These are phyloP conservation scores for Dothiorella sarmentorum DNA, from an alignment of 2,329 filamentous ascomycete species.

Conservation along the genomic window DNA sequence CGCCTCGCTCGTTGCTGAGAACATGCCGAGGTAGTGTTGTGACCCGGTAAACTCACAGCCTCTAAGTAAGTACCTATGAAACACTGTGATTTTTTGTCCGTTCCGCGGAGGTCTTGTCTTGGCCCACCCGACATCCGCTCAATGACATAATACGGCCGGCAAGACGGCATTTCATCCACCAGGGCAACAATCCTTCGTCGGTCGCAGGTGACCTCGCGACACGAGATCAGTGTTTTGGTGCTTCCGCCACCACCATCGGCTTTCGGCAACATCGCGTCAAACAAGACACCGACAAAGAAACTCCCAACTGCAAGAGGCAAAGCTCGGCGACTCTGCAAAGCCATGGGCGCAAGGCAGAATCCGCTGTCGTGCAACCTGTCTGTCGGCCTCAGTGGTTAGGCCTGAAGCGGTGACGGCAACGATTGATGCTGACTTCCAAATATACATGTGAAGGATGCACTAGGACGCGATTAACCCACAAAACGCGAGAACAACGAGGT, in stretches of 20 bases:
- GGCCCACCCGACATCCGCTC: no score
- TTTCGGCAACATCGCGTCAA: background rate
- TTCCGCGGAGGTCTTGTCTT: no score
- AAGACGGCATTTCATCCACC: no score
- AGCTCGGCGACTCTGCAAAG: background rate
- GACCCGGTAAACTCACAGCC: no score
- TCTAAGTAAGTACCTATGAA: no score
- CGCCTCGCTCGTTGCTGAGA: no score
- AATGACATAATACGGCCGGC: conserved; percentile 4
- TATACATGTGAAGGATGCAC: conserved; percentile 4
- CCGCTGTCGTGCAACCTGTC: background rate
- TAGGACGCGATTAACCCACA: background rate
- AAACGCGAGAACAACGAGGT: background rate
- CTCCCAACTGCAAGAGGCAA: background rate
- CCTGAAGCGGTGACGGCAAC: background rate
- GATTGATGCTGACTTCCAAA: background rate
- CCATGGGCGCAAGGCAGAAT: background rate
- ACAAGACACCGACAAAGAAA: background rate
- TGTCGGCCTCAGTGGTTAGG: background rate
- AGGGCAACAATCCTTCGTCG: background rate
- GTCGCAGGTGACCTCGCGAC: background rate
- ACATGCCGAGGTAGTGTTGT: no score
- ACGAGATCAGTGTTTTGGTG: background rate
- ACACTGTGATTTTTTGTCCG: no score
- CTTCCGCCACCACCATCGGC: conserved; percentile 2